Percentiles rank a stretch among this genome's conserved stretches.
Evolutionary conservation across 495 filamentous ascomycete genomes (phyloP).

Genomic region (Chaetomidium leptoderma): DNA sequence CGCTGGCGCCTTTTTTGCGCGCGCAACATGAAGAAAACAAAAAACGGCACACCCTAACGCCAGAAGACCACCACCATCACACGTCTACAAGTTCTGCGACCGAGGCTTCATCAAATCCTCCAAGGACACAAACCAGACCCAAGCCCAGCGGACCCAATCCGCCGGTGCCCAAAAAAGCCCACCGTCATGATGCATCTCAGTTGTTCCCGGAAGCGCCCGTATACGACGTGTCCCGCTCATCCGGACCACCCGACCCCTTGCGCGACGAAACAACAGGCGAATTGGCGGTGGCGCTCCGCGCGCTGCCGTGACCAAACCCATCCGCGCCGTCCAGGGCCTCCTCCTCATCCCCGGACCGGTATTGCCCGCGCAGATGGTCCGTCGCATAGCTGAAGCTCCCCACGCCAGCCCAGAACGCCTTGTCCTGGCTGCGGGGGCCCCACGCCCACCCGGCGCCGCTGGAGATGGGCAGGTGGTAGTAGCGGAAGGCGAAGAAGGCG

Average conservation of each 20-base stretch:
- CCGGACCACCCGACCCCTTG: constrained; percentile 15
- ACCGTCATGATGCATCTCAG: not conserved
- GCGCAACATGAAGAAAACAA: not conserved
- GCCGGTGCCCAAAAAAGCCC: not conserved
- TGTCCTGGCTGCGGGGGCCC: constrained; percentile 49
- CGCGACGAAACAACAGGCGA: constrained; percentile 5
- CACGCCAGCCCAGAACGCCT: constrained; percentile 58
- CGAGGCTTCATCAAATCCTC: not conserved
- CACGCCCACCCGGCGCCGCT: constrained; percentile 56
- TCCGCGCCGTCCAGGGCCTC: constrained; percentile 24
- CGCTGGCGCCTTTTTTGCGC: not conserved
- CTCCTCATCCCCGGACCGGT: constrained; percentile 35
- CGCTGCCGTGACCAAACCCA: constrained; percentile 19
- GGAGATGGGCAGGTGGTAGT: constrained; percentile 61
- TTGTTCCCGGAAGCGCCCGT: constrained; percentile 6
- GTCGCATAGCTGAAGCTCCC: constrained; percentile 52
- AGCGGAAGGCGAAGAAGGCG: constrained; percentile 50
- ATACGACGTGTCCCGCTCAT: constrained; percentile 16
- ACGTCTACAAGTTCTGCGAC: not conserved
- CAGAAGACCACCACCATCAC: not conserved
- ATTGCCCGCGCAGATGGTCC: constrained; percentile 33
- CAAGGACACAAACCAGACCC: not conserved
- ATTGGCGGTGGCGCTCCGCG: constrained; percentile 9
- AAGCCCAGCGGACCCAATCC: not conserved
- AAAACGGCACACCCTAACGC: constrained; percentile 1